Evolutionary conservation across 1,139 yeast genomes (phyloP), one percentile per base, ranked within the genome.

Genomic region (Saccharomyces hybrid): DNA sequence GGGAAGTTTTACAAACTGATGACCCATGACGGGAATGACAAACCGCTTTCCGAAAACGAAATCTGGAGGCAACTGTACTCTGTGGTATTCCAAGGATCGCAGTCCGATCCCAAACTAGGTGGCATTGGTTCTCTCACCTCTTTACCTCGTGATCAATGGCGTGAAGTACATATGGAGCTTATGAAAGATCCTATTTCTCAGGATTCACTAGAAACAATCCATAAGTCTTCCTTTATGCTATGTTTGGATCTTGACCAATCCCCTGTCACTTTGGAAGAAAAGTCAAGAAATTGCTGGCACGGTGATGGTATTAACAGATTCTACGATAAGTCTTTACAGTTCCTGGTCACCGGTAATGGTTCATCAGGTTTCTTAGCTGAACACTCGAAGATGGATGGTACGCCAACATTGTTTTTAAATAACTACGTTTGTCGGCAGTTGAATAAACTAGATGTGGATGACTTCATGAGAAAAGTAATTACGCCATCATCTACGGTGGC

Each of bases 381-480:
- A 75, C 99, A 93, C 75, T 89, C 97, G 34, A 87, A 82, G 78
- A 93, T 93, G 98, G 99, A 93, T 72, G 99, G 98, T 59, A 89
- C 97, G 23, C 97, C 97, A 66, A 93, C 97, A 42, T 84, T 88
- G 65, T 84, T 91, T 65, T 75, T 93, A 74, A 91, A 91, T 73
- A 91, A 89, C 73, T 84, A 78, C 67, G 78, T 91, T 51, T 78
- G 83, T 62, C 78, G 78, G 53, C 80, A 82, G 63, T 74, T 88
- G 58, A 60, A 71, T 60, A 78, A 82, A 64, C 62, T 77, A 59
- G 71, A 77, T 60, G 71, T 76, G 47, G 70, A 76, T 67, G 62
- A 72, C 67, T 69, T 78, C 78, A 55, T 61, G 7, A 48, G 54
- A n/a, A 52, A 61, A 9, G 54, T 60, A 50, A 60, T 73, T 48